Evolutionary conservation across 2,329 filamentous ascomycete species (phyloP), one percentile per base, ranked within the genome.

Genomic region (Claviceps quebecensis): DNA sequence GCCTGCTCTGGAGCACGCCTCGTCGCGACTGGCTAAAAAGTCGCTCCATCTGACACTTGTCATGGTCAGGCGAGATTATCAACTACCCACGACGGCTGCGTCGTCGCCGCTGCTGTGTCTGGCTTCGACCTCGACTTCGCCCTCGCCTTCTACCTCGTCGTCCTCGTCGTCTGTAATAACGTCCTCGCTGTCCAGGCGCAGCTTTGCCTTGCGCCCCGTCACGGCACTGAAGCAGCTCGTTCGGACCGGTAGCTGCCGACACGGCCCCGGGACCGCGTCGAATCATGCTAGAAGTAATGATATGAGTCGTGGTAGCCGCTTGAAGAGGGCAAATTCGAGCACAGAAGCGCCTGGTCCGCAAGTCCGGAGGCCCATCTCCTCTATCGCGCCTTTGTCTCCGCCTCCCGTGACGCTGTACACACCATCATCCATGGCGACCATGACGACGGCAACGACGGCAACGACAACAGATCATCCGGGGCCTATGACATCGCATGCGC

Each of bases 1-100:
- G 11, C 69, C 71, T 4, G 78, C 78, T 26, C 71, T 84, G 34
- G 78, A 81, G 53, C 79, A 81, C 57, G 69, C 72, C 14, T 81
- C 80, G 0, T 70, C 68, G 55, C 70, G 74, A 19, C 69, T 84
- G 22, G 72, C 76, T 13, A 70, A 71, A 49, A 81, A 80, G 60
- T 67, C 67, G 8, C 63, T 80, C 2, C 73, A 78, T 58, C 66
- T 83, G 49, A 80, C 76, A 17, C 72, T 83, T 39, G 70, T 83
- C 43, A 73, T 80, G 22, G 70, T 80, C 45, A 71, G 74, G 40
- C 72, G 73, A 45, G 76, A 80, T 52, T 75, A 77, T 56, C 75
- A 80, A 58, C 65, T 80, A 7, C 75, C 75, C n/a, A 56, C 61
- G 45, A 55, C 61, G 51, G 55, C 60, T 19, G 55, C 63, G 14